A percentile compares a stretch with the other conserved stretches of the same genome.
phyloP scores from a whole-genome alignment of 164 flowering plant species.

The Aristolochia contorta region DNA sequence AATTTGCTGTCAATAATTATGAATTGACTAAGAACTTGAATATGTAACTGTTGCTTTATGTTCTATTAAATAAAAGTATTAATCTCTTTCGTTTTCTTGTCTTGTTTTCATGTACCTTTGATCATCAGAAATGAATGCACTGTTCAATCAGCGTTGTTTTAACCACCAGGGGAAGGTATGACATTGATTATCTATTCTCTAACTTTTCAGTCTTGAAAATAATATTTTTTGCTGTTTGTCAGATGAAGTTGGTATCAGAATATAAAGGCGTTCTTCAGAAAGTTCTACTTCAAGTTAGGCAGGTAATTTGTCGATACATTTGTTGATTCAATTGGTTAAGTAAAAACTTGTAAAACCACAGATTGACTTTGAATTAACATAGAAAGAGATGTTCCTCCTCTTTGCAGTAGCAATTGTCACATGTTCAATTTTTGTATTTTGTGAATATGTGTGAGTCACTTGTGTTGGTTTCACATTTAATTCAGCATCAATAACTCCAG shows the following conservation, averaged over 20 bases:
- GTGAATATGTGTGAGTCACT: too few relatives aligned
- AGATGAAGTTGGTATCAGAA: slow-evolving; percentile 61
- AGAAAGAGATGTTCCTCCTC: too few relatives aligned
- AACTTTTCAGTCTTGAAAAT: not conserved
- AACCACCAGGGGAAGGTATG: slow-evolving; percentile 82
- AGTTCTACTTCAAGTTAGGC: slow-evolving; percentile 63
- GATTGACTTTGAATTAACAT: not conserved
- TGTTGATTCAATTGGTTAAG: not conserved
- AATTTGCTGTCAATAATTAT: too few relatives aligned
- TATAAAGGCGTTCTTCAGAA: slow-evolving; percentile 81
- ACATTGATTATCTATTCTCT: not conserved
- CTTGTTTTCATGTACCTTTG: not conserved
- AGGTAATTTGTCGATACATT: slow-evolving; percentile 27
- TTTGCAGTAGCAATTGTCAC: too few relatives aligned
- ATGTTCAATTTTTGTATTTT: too few relatives aligned
- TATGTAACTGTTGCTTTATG: not conserved
- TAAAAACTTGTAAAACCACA: not conserved
- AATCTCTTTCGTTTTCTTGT: not conserved
- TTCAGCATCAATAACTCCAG: too few relatives aligned
- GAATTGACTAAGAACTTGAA: too few relatives aligned
- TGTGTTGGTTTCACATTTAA: too few relatives aligned
- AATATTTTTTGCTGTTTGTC: not conserved
- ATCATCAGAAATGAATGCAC: slow-evolving; percentile 58
- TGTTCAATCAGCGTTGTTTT: slow-evolving; percentile 56
- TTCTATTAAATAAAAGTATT: not conserved